phyloP scores from a whole-genome alignment of 129 eudicot genomes.

The Sambucus nigra region DNA sequence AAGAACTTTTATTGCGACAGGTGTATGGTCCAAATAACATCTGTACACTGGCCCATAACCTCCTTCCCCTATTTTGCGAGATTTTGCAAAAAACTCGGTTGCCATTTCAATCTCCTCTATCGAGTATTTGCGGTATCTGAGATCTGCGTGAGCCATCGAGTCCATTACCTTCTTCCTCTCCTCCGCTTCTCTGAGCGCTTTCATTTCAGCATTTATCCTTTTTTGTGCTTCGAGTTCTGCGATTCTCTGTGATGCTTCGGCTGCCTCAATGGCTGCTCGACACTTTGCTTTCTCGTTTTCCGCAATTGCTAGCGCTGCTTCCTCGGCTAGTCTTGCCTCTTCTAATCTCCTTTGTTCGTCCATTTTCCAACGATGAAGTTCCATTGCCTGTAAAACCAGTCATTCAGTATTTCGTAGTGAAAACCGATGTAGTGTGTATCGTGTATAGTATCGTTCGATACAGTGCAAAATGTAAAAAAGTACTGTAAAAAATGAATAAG shows the following conservation, averaged over 20 bases:
- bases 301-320: slow-evolving; percentile 53
- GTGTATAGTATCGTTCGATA: too few relatives aligned
- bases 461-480: too few relatives aligned
- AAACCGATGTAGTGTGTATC: too few relatives aligned
- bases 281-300: slow-evolving; percentile 47
- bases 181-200: slow-evolving; percentile 44
- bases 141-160: slow-evolving; percentile 26
- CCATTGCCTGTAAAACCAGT: slow-evolving; percentile 47
- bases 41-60: slow-evolving; percentile 66
- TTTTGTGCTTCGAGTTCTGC: slow-evolving; percentile 52
- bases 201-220: slow-evolving; percentile 45
- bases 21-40: slow-evolving; percentile 52
- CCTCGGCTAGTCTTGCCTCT: slow-evolving; percentile 44
- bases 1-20: slow-evolving; percentile 53
- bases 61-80: slow-evolving; percentile 58
- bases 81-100: slow-evolving; percentile 33
- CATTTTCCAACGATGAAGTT: slow-evolving; percentile 42
- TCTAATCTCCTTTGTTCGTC: slow-evolving; percentile 38
- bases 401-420: too few relatives aligned
- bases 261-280: slow-evolving; percentile 51
- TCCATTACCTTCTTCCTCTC: slow-evolving; percentile 41
- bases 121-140: slow-evolving; percentile 41
- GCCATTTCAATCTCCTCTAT: slow-evolving; percentile 56
- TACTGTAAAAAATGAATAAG: too few relatives aligned
- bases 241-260: slow-evolving; percentile 53